Percentiles rank a stretch among this genome's conserved stretches.
Evolutionary conservation across 805 yeast species (phyloP).

Genomic region (Danielozyma ontarioensis): DNA sequence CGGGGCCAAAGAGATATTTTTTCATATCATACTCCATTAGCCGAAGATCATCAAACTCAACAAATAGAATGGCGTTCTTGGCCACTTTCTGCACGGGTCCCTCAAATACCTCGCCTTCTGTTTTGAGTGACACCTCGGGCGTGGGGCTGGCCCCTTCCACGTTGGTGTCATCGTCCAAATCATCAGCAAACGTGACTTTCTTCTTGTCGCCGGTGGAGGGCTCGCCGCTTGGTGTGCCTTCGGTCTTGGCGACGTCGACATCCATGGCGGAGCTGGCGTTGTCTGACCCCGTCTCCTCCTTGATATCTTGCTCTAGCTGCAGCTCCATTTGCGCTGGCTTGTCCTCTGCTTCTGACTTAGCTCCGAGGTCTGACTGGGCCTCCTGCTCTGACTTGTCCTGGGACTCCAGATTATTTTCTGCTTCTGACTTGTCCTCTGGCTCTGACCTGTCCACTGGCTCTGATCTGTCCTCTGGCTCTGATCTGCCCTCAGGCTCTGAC

Average conservation of each 20-base stretch:
- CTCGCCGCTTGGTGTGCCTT: neutral
- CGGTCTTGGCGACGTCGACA: neutral
- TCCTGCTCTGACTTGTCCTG: neutral
- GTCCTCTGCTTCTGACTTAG: too few species aligned
- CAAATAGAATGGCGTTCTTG: slow-evolving; percentile 48
- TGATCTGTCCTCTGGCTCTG: too few species aligned
- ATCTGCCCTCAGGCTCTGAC: neutral
- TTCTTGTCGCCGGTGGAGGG: slow-evolving; percentile 5
- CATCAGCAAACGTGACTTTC: slow-evolving; percentile 21
- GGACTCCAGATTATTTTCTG: too few species aligned
- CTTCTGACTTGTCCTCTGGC: neutral
- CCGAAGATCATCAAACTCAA: slow-evolving; percentile 35
- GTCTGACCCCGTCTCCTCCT: too few species aligned
- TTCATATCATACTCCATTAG: slow-evolving; percentile 24
- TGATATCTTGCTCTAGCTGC: neutral
- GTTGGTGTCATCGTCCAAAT: slow-evolving; percentile 5
- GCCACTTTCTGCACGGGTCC: slow-evolving; percentile 68
- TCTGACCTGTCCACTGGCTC: neutral
- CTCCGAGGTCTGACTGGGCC: too few species aligned
- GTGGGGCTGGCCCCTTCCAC: neutral
- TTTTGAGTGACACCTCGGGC: slow-evolving; percentile 4
- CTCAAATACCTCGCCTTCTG: slow-evolving; percentile 35
- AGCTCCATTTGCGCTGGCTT: neutral
- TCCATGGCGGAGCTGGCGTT: neutral
- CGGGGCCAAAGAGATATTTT: slow-evolving; percentile 53